Evolutionary conservation across 768 basidiomycete genomes (phyloP).

Genomic region (Auriscalpium vulgare): DNA sequence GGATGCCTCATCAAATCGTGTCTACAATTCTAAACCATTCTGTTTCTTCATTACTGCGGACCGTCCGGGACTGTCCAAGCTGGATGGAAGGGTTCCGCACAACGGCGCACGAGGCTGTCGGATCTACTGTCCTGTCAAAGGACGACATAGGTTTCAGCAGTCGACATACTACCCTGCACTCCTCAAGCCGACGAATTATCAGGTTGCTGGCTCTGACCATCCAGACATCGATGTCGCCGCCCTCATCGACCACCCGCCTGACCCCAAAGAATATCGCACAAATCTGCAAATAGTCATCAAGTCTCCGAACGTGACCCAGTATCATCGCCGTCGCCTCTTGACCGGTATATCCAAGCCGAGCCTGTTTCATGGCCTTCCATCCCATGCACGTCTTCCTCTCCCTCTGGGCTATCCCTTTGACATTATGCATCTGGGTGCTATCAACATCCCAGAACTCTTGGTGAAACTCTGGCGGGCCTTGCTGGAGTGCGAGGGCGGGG

Average conservation of each 20-base stretch:
- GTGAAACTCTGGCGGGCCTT: constrained; percentile 26
- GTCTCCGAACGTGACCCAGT: constrained; percentile 21
- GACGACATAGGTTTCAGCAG: constrained; percentile 20
- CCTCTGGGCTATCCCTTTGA: constrained; percentile 24
- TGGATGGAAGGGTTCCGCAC: constrained; percentile 30
- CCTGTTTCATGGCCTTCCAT: constrained; percentile 25
- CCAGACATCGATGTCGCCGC: constrained; percentile 20
- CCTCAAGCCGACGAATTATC: constrained; percentile 19
- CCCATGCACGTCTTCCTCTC: constrained; percentile 14
- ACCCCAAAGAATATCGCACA: constrained; percentile 8
- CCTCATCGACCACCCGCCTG: background rate
- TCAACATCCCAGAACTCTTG: constrained; percentile 32
- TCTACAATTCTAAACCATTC: constrained; percentile 9
- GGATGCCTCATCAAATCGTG: constrained; percentile 10
- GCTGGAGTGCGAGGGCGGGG: constrained; percentile 15
- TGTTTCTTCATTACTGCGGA: constrained; percentile 23
- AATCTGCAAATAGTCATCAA: constrained; percentile 14
- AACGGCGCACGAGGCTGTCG: constrained; percentile 28
- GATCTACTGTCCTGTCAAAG: constrained; percentile 22
- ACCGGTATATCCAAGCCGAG: constrained; percentile 31
- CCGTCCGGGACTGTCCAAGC: constrained; percentile 22
- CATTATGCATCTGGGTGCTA: constrained; percentile 30
- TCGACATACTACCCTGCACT: constrained; percentile 27
- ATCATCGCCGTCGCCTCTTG: constrained; percentile 16
- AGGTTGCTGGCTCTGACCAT: constrained; percentile 22